Evolutionary conservation across 2,329 filamentous ascomycete genomes (phyloP).

Genomic region (Beauveria brongniartii): DNA sequence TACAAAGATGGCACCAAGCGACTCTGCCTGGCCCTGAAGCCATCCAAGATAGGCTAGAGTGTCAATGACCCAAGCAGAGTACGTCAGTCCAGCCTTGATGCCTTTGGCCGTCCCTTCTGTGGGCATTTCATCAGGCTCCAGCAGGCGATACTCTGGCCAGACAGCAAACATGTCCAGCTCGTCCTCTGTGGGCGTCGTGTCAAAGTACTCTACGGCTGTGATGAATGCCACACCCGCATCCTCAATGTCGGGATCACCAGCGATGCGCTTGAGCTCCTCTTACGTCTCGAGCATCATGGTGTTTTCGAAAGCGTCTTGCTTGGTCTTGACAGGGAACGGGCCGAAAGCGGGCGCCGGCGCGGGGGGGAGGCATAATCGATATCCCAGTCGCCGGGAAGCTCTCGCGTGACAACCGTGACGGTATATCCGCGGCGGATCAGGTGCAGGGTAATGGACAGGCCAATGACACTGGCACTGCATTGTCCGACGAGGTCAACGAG

Average conservation of each 20-base stretch:
- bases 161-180: background rate
- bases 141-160: background rate
- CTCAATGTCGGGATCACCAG: background rate
- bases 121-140: background rate
- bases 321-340: conserved; percentile 1
- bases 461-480: conserved; percentile 10
- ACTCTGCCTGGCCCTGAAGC: background rate
- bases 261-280: background rate
- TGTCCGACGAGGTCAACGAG: background rate
- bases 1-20: background rate
- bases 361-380: conserved; percentile 4
- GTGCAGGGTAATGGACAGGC: conserved; percentile 3
- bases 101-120: background rate
- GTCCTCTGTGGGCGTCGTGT: background rate
- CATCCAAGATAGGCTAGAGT: background rate
- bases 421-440: background rate
- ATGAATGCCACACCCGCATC: background rate
- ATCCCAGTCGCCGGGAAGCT: conserved; percentile 4
- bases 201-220: conserved; percentile 1
- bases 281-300: conserved; percentile 1
- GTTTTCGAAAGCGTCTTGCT: background rate
- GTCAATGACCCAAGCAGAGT: conserved; percentile 3
- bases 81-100: background rate
- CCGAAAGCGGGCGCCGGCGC: conserved; percentile 6
- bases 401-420: background rate